Percentiles rank a stretch among this genome's conserved stretches.
These are phyloP conservation scores for Kodamaea kaohsiungensis DNA, from an alignment of 805 yeast genomes.

Conservation along the genomic window DNA sequence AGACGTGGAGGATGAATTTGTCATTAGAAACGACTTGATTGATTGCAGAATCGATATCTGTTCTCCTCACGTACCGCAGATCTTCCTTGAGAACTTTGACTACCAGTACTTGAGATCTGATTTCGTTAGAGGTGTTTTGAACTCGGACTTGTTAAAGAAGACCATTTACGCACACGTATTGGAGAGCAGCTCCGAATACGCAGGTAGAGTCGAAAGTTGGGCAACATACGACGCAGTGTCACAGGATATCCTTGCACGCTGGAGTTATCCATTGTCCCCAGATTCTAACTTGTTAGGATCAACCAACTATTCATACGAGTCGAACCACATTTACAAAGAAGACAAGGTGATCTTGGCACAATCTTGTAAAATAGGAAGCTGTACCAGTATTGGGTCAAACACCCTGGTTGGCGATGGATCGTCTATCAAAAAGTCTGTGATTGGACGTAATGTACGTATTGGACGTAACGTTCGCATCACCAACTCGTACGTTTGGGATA, in stretches of 20 bases:
- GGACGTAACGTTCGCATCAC: constrained; percentile 73
- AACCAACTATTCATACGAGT: constrained; percentile 76
- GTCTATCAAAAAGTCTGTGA: constrained; percentile 62
- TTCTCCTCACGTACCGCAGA: constrained; percentile 90
- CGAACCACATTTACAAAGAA: constrained; percentile 88
- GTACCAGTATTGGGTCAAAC: constrained; percentile 80
- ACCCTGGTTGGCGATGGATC: constrained; percentile 79
- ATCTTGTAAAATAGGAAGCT: constrained; percentile 79
- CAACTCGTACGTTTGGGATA: constrained; percentile 87
- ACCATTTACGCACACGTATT: constrained; percentile 87
- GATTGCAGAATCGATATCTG: constrained; percentile 98
- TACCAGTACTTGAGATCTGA: constrained; percentile 84
- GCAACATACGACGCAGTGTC: constrained; percentile 90
- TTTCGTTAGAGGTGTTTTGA: constrained; percentile 86
- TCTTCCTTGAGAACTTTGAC: constrained; percentile 95
- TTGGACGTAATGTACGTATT: constrained; percentile 84
- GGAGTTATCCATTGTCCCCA: constrained; percentile 90
- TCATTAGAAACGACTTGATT: constrained; percentile 85
- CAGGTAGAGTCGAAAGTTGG: constrained; percentile 94
- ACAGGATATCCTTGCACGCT: constrained; percentile 86
- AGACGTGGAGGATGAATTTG: constrained; percentile 68
- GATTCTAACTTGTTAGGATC: constrained; percentile 74
- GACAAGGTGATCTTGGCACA: constrained; percentile 87
- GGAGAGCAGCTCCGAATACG: constrained; percentile 65
- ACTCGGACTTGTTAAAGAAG: constrained; percentile 87